A percentile compares a stretch with the other conserved stretches of the same genome.
Conservation (phyloP, 371 early-diverging fungal species). For the Mortierella sp. region DNA sequence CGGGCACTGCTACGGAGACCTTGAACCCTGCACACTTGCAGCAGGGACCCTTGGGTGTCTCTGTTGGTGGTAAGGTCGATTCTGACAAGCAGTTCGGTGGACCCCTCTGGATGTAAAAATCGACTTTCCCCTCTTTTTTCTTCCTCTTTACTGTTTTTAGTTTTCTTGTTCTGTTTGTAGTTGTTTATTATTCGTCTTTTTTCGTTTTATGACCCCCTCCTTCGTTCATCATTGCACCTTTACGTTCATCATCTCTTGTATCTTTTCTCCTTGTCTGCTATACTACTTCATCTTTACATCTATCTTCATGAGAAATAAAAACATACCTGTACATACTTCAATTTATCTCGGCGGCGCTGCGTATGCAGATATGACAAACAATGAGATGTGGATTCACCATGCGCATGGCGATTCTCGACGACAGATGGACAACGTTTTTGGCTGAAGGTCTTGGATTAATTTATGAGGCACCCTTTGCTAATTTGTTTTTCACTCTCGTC, state of each 20-base stretch:
- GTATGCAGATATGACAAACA: too few species aligned
- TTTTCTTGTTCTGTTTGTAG: not conserved
- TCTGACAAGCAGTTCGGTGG: conserved; percentile 31
- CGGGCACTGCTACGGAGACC: conserved; percentile 4
- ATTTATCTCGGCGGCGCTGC: too few species aligned
- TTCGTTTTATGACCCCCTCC: not conserved
- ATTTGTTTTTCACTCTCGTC: not conserved
- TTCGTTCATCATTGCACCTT: not conserved
- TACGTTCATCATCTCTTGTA: not conserved
- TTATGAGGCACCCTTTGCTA: not conserved
- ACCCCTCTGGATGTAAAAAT: conserved; percentile 41
- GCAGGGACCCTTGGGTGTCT: conserved; percentile 17
- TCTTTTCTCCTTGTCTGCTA: not conserved
- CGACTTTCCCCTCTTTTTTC: not conserved
- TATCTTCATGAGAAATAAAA: not conserved
- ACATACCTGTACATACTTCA: too few species aligned
- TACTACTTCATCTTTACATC: not conserved
- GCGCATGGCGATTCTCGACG: too few species aligned
- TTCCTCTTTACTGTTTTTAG: not conserved
- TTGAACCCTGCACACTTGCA: conserved; percentile 35
- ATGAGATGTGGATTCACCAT: too few species aligned
- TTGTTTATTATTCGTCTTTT: not conserved
- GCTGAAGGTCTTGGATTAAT: too few species aligned
- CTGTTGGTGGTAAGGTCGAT: conserved; percentile 14
- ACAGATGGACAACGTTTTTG: too few species aligned